These are phyloP conservation scores for Infundibulicybe gibba DNA, from an alignment of 768 basidiomycete species.

Conservation along the genomic window DNA sequence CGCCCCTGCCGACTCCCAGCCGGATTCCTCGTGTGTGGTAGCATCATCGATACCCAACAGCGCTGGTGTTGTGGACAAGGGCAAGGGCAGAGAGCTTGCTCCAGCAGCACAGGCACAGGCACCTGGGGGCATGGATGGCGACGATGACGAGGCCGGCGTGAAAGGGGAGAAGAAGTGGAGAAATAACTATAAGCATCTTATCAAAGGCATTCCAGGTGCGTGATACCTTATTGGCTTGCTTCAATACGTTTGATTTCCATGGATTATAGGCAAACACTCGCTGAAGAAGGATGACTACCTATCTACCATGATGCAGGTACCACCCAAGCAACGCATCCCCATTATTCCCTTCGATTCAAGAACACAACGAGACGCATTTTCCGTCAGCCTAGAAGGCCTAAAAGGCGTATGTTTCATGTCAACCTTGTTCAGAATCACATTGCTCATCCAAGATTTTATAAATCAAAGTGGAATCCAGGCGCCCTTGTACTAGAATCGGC, in stretches of 20 bases:
- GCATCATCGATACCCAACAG: slow-evolving; percentile 12
- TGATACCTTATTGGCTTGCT: slow-evolving; percentile 5
- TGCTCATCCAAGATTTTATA: slow-evolving; percentile 1
- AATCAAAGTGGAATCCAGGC: slow-evolving; percentile 60
- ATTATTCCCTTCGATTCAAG: slow-evolving; percentile 61
- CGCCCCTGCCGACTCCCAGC: slow-evolving; percentile 25
- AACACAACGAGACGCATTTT: slow-evolving; percentile 72
- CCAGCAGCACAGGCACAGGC: slow-evolving; percentile 24
- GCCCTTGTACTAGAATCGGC: slow-evolving; percentile 62
- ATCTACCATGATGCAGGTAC: slow-evolving; percentile 58
- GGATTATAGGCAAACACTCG: slow-evolving; percentile 63
- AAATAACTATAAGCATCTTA: slow-evolving; percentile 74
- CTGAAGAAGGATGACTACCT: slow-evolving; percentile 78
- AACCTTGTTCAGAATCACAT: slow-evolving; percentile 5
- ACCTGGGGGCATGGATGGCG: slow-evolving; percentile 34
- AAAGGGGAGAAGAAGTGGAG: slow-evolving; percentile 71
- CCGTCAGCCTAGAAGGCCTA: slow-evolving; percentile 66
- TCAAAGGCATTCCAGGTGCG: slow-evolving; percentile 72
- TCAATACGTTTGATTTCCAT: too few relatives aligned
- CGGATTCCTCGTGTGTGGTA: slow-evolving; percentile 11
- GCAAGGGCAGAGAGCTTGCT: slow-evolving; percentile 45
- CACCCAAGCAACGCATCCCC: slow-evolving; percentile 65
- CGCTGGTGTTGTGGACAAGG: slow-evolving; percentile 34
- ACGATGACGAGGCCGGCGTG: slow-evolving; percentile 52
- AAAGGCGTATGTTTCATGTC: slow-evolving; percentile 55